Conservation (phyloP, 805 yeast genomes). For the Ogataea nitratoaversa region DNA sequence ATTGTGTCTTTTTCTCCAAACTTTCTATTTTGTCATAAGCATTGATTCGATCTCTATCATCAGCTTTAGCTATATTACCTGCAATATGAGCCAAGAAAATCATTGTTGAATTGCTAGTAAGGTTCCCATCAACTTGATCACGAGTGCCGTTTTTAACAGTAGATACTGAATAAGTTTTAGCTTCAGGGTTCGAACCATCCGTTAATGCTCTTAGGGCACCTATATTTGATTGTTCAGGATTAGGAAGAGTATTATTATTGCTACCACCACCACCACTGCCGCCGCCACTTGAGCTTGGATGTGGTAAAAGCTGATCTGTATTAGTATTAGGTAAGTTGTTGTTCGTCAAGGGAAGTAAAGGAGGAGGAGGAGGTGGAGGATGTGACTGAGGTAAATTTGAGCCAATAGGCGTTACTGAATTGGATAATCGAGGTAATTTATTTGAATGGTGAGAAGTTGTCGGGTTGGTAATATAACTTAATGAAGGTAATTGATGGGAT, state of each 20-base stretch:
- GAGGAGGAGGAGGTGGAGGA: background rate
- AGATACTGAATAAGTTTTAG: constrained; percentile 4
- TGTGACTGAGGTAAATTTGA: background rate
- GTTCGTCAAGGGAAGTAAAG: background rate
- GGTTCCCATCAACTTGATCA: constrained; percentile 6
- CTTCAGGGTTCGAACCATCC: constrained; percentile 3
- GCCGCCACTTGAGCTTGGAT: background rate
- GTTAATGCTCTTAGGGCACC: background rate
- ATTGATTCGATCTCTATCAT: constrained; percentile 56
- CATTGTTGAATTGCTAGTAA: constrained; percentile 44
- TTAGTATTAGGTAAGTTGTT: background rate
- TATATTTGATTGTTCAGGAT: background rate
- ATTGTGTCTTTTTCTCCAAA: constrained; percentile 32
- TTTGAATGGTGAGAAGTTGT: background rate
- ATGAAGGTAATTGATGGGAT: background rate
- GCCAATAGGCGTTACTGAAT: background rate
- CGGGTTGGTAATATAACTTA: background rate
- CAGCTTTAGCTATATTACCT: constrained; percentile 68
- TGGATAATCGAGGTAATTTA: background rate
- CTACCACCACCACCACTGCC: too few species aligned
- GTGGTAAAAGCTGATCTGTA: background rate
- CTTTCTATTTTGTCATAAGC: constrained; percentile 46
- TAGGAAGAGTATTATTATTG: background rate
- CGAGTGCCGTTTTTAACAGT: constrained; percentile 2
- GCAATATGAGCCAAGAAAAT: constrained; percentile 76